Evolutionary conservation across 2,329 filamentous ascomycete genomes (phyloP).

Genomic region (Nigrospora osmanthi): DNA sequence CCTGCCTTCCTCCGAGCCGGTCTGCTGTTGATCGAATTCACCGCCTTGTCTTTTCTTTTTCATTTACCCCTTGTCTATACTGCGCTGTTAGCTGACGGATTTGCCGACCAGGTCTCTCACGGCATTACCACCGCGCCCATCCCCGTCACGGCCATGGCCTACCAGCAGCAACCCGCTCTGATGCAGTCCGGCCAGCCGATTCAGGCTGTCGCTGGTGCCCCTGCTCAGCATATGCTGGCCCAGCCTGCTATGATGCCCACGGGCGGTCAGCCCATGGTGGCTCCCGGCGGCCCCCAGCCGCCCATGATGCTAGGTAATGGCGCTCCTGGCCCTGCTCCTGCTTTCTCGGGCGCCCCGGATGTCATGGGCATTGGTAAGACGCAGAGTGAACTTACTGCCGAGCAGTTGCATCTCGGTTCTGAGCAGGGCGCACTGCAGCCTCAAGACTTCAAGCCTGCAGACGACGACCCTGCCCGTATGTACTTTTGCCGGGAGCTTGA

Average conservation of each 20-base stretch:
- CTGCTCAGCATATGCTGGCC: background rate
- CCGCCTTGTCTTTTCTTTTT: conserved; percentile 4
- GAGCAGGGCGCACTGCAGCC: conserved; percentile 44
- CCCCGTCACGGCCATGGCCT: conserved; percentile 11
- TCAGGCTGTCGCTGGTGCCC: background rate
- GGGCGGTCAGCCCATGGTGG: background rate
- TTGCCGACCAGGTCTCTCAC: conserved; percentile 8
- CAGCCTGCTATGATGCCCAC: conserved; percentile 2
- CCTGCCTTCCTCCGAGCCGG: background rate
- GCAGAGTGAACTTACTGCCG: conserved; percentile 34
- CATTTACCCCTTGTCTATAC: background rate
- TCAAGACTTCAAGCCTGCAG: conserved; percentile 56
- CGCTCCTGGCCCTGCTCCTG: conserved; percentile 1
- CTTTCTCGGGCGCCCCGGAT: conserved; percentile 25
- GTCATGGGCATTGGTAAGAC: conserved; percentile 46
- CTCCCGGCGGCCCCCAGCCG: conserved; percentile 1
- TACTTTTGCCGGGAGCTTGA: conserved; percentile 56
- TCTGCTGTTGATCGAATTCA: conserved; percentile 14
- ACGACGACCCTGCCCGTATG: conserved; percentile 51
- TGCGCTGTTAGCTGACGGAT: background rate
- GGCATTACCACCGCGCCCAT: conserved; percentile 11
- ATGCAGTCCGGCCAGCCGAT: conserved; percentile 1
- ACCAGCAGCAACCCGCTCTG: conserved; percentile 10
- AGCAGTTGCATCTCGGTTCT: conserved; percentile 40
- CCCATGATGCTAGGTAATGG: conserved; percentile 6